Evolutionary conservation across 2,329 filamentous ascomycete genomes (phyloP).

Genomic region (Diplodia intermedia): DNA sequence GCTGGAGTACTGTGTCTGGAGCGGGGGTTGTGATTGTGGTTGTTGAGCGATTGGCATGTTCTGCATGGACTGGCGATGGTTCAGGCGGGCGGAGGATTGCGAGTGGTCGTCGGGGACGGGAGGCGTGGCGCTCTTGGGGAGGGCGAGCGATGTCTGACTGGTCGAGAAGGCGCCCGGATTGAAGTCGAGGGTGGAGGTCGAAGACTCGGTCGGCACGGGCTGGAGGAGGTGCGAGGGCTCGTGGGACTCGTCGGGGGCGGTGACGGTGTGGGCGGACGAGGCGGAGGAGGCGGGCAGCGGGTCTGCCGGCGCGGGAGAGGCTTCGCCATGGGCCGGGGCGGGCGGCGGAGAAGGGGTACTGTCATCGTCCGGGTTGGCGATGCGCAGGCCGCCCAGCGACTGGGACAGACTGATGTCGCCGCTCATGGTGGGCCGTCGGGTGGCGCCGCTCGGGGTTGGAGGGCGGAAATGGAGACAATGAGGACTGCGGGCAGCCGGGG

Average conservation of each 20-base stretch:
- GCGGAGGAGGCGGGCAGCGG: conserved; percentile 42
- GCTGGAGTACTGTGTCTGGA: conserved; percentile 41
- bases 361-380: conserved; percentile 91
- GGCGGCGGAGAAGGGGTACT: conserved; percentile 46
- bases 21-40: conserved; percentile 43
- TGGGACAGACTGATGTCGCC: conserved; percentile 91
- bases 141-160: conserved; percentile 31
- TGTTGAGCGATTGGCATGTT: conserved; percentile 52
- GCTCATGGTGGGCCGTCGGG: conserved; percentile 67
- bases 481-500: conserved; percentile 22
- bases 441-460: conserved; percentile 1
- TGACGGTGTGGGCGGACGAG: conserved; percentile 49
- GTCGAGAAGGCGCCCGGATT: conserved; percentile 50
- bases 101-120: conserved; percentile 39
- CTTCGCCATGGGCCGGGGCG: conserved; percentile 30
- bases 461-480: conserved; percentile 15
- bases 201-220: conserved; percentile 40
- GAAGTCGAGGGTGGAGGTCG: conserved; percentile 48
- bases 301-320: conserved; percentile 34
- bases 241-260: conserved; percentile 43
- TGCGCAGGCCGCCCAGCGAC: conserved; percentile 90
- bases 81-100: conserved; percentile 44
- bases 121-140: conserved; percentile 41
- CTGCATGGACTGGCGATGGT: conserved; percentile 52
- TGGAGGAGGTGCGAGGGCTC: conserved; percentile 42